Conservation (phyloP, 208 protist genomes). For the Novymonas esmeraldas region DNA sequence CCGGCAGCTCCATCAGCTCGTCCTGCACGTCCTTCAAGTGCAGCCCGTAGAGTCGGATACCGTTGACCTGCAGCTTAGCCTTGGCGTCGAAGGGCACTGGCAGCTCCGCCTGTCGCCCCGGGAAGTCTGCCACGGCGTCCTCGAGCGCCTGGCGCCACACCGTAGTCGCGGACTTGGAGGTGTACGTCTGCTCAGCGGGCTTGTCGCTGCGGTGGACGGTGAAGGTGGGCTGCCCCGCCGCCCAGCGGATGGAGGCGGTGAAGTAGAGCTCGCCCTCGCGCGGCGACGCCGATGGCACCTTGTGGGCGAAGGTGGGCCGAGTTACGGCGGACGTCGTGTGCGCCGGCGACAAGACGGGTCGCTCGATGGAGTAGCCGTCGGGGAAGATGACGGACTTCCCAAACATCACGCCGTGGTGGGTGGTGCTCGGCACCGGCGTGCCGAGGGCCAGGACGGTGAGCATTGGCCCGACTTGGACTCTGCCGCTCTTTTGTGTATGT, state of each 20-base stretch:
- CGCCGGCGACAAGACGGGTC: slow-evolving; percentile 40
- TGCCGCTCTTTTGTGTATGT: too few species aligned
- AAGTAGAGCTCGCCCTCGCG: slow-evolving; percentile 30
- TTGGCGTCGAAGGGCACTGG: slow-evolving; percentile 9
- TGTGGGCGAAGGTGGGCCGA: slow-evolving; percentile 14
- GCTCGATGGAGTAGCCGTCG: slow-evolving; percentile 58
- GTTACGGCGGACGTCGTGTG: background rate
- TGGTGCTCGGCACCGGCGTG: slow-evolving; percentile 31
- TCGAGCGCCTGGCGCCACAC: slow-evolving; percentile 59
- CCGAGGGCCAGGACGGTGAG: slow-evolving; percentile 57
- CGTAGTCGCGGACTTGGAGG: slow-evolving; percentile 24
- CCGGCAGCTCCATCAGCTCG: slow-evolving; percentile 38
- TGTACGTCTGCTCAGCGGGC: slow-evolving; percentile 42
- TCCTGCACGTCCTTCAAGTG: slow-evolving; percentile 35
- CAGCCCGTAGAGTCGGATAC: slow-evolving; percentile 44
- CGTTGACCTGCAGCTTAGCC: slow-evolving; percentile 24
- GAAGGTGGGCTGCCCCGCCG: slow-evolving; percentile 34
- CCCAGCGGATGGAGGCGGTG: slow-evolving; percentile 40
- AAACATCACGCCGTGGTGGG: slow-evolving; percentile 15
- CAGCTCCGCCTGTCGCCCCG: slow-evolving; percentile 15
- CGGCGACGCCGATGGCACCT: slow-evolving; percentile 1
- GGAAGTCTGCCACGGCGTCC: slow-evolving; percentile 59
- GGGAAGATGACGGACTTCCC: slow-evolving; percentile 50
- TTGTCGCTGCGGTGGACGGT: slow-evolving; percentile 68
- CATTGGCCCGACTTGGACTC: too few species aligned